phyloP scores from a whole-genome alignment of 805 yeast genomes.

The Metschnikowia similis region DNA sequence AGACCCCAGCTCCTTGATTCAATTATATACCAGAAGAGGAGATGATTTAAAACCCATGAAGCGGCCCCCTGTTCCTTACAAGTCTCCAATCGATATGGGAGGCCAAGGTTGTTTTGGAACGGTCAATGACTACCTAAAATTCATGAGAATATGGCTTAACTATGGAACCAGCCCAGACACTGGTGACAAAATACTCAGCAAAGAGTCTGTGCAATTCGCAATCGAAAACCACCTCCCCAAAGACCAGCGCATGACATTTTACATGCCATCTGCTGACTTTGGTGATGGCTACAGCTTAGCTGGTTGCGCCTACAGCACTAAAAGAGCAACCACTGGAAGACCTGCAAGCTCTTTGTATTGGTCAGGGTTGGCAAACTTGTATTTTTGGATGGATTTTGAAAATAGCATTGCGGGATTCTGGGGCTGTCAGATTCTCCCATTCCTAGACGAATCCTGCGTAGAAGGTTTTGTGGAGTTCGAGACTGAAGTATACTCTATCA shows the following conservation, averaged over 20 bases:
- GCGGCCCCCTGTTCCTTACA: slow-evolving; percentile 12
- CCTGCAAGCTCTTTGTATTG: slow-evolving; percentile 34
- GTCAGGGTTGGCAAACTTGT: slow-evolving; percentile 39
- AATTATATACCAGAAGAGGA: slow-evolving; percentile 5
- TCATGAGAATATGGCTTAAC: slow-evolving; percentile 37
- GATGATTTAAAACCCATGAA: slow-evolving; percentile 3
- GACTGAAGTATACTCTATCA: slow-evolving; percentile 7
- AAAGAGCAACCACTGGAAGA: slow-evolving; percentile 30
- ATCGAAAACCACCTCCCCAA: slow-evolving; percentile 29
- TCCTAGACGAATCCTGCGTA: slow-evolving; percentile 20
- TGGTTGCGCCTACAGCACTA: slow-evolving; percentile 28
- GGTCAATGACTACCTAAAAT: slow-evolving; percentile 35
- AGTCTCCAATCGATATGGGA: slow-evolving; percentile 33
- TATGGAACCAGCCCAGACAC: slow-evolving; percentile 40
- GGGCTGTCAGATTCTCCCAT: slow-evolving; percentile 37
- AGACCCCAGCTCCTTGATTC: slow-evolving; percentile 5
- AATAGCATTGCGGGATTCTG: slow-evolving; percentile 37
- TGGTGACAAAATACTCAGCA: slow-evolving; percentile 23
- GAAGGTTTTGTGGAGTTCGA: slow-evolving; percentile 14
- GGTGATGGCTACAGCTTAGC: slow-evolving; percentile 30
- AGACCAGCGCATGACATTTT: slow-evolving; percentile 15
- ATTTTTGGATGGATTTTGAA: slow-evolving; percentile 37
- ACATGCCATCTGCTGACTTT: slow-evolving; percentile 16
- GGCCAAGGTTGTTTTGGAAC: slow-evolving; percentile 42
- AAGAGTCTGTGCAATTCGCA: slow-evolving; percentile 30